Evolutionary conservation across 2,329 filamentous ascomycete genomes (phyloP), one percentile per base, ranked within the genome.

Genomic region (Alternaria panax): DNA sequence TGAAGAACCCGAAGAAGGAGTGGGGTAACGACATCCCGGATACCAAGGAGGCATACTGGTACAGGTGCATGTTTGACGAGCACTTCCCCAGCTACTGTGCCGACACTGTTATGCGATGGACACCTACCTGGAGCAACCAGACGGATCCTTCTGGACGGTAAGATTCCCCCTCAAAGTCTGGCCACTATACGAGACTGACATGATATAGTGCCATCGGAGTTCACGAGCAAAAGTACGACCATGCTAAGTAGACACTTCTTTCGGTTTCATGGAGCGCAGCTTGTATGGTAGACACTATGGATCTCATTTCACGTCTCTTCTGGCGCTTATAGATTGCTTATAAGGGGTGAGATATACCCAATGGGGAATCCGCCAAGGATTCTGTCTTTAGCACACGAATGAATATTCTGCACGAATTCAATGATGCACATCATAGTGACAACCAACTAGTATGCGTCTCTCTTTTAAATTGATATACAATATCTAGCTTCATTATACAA

Each of bases 21-120:
- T 99, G 96, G 96, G 94, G 93, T 51, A 81, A 83, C 73, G 96
- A 99, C 75, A 87, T 97, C 64, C 96, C 95, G 9, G 93, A 97
- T 75, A 93, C 90, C 75, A 99, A 99, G 87, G 95, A 99, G 83
- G 95, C 93, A 82, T 93, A 88, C 86, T 99, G 95, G 95, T 99
- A 99, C 83, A 90, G 95, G 73, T 86, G 84, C 78, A 98, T 99
- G 94, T 99, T 98, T 78, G 95, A 99, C 79, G 94, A 99, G 86
- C 94, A 96, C 81, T 99, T 98, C 87, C 95, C 95, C 46, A 86
- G 89, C 57, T 90, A 90, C 75, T 98, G 94, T 78, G 96, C 95
- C 8, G 89, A 87, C 60, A 99, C 95, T 7, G 95, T 99, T 54
- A 91, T 92, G 91, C 87, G 95, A 75, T 99, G 95, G 96, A 93